A percentile compares a stretch with the other conserved stretches of the same genome.
phyloP scores from a whole-genome alignment of 331 rosid species.

The Rhamnella rubrinervis region DNA sequence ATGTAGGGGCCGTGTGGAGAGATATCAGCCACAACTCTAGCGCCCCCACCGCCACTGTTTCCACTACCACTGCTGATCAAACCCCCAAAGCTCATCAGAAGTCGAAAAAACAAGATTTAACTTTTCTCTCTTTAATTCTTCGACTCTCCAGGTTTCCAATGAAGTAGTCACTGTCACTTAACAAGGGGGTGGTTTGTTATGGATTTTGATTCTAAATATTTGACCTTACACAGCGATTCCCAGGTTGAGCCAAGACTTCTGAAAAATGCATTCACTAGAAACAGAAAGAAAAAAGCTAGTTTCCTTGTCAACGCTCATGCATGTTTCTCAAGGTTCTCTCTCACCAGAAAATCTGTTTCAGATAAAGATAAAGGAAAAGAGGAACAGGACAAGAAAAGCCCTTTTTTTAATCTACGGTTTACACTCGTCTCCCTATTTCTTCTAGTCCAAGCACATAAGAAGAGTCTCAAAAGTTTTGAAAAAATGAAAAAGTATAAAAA shows the following conservation, averaged over 20 bases:
- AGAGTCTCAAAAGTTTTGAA: neutral
- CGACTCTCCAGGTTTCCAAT: neutral
- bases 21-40: slow-evolving; percentile 40
- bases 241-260: slow-evolving; percentile 31
- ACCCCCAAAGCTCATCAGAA: slow-evolving; percentile 36
- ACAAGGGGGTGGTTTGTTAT: slow-evolving; percentile 22
- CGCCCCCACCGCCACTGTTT: slow-evolving; percentile 27
- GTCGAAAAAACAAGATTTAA: slow-evolving; percentile 8
- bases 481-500: slow-evolving; percentile 1
- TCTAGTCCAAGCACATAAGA: slow-evolving; percentile 14
- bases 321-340: slow-evolving; percentile 24
- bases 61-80: slow-evolving; percentile 30
- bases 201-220: slow-evolving; percentile 15
- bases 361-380: slow-evolving; percentile 24
- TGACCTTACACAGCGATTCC: slow-evolving; percentile 28
- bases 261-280: slow-evolving; percentile 37
- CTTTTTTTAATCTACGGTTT: slow-evolving; percentile 39
- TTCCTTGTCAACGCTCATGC: slow-evolving; percentile 72
- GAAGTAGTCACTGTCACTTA: slow-evolving; percentile 30
- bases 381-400: slow-evolving; percentile 52
- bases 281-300: slow-evolving; percentile 34
- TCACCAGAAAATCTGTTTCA: slow-evolving; percentile 27
- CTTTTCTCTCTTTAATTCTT: neutral
- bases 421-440: slow-evolving; percentile 22
- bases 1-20: slow-evolving; percentile 30